These are phyloP conservation scores for Leccinum subgranulosum DNA, from an alignment of 768 basidiomycete species.

Conservation along the genomic window DNA sequence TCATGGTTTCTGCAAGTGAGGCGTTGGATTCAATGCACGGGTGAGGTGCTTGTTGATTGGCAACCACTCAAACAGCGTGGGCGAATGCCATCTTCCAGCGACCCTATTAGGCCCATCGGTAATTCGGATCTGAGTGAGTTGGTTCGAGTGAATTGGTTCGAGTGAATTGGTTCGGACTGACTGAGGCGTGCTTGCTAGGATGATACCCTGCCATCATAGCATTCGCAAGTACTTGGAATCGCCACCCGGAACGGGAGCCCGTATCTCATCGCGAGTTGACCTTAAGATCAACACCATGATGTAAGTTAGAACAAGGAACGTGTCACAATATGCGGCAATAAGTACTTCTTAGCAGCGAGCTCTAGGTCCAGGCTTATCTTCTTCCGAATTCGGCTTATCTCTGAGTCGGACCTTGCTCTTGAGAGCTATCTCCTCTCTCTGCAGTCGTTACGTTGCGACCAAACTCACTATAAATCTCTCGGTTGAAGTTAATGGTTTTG, in stretches of 20 bases:
- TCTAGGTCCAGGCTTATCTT: not conserved
- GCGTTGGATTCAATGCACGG: not conserved
- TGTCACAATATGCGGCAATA: not conserved
- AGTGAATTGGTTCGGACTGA: not conserved
- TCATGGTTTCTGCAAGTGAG: not conserved
- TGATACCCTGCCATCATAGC: not conserved
- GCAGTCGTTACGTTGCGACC: not conserved
- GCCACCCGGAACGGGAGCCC: not conserved
- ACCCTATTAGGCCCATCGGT: not conserved
- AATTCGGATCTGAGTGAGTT: not conserved
- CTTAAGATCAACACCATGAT: not conserved
- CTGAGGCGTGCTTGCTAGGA: not conserved
- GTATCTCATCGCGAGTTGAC: not conserved
- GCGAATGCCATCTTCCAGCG: not conserved
- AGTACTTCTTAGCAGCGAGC: not conserved
- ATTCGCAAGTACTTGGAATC: not conserved
- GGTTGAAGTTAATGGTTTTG: not conserved
- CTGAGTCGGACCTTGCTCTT: not conserved
- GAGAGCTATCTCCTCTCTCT: not conserved
- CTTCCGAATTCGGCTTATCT: conserved; percentile 1
- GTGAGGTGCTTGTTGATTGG: not conserved
- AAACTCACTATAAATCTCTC: not conserved
- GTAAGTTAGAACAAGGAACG: not conserved
- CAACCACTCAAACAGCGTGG: not conserved
- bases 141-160: not conserved